Conservation (phyloP, 129 eudicot species). For the Apium graveolens region DNA sequence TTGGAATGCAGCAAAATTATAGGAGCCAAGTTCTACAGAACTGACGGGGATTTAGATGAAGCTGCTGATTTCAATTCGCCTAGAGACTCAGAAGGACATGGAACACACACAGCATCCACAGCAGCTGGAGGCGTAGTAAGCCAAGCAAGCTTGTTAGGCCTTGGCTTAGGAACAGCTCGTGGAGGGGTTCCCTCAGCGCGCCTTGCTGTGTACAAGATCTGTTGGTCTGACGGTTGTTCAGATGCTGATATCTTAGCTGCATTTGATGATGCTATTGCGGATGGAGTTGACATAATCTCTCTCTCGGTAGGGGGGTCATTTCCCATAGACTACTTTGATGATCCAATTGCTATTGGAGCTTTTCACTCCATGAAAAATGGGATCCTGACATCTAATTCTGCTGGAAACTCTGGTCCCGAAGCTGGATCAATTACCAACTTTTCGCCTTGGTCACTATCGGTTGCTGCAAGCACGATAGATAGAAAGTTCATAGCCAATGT, state of each 20-base stretch:
- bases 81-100: constrained; percentile 24
- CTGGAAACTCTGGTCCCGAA: constrained; percentile 39
- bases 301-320: constrained; percentile 17
- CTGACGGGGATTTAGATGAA: not conserved
- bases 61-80: constrained; percentile 5
- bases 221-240: constrained; percentile 17
- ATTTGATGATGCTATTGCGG: constrained; percentile 38
- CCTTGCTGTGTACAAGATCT: constrained; percentile 26
- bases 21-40: constrained; percentile 25
- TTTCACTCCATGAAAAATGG: constrained; percentile 47
- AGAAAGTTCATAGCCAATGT: constrained; percentile 28
- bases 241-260: constrained; percentile 25
- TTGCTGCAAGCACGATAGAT: constrained; percentile 44
- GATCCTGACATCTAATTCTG: constrained; percentile 30
- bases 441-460: constrained; percentile 46
- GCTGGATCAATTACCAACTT: constrained; percentile 16
- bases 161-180: constrained; percentile 29
- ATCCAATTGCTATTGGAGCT: constrained; percentile 42
- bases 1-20: constrained; percentile 23
- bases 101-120: constrained; percentile 27
- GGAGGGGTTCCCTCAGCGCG: constrained; percentile 31
- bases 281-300: constrained; percentile 30
- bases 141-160: constrained; percentile 21
- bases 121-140: constrained; percentile 26
- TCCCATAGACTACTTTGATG: constrained; percentile 12